Evolutionary conservation across 202 grass and related monocot species (phyloP), one percentile per base, ranked within the genome.

Genomic region (Eragrostis tef): DNA sequence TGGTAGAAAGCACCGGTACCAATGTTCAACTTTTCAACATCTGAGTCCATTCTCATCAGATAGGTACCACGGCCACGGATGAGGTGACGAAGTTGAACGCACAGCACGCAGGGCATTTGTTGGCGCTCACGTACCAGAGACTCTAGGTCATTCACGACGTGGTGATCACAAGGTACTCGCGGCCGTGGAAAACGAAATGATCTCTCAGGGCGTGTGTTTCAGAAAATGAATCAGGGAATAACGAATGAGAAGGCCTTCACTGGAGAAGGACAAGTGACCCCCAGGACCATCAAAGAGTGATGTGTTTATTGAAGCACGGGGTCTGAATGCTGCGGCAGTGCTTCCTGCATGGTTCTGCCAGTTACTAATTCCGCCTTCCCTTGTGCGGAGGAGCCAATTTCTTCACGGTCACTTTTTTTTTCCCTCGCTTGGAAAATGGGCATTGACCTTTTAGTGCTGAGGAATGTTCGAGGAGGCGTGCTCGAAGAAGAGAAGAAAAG

Each of bases 221-320:
- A n/a, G n/a, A n/a, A n/a, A n/a, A n/a, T n/a, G n/a, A n/a, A n/a
- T n/a, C n/a, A n/a, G n/a, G n/a, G n/a, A n/a, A n/a, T n/a, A n/a
- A n/a, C n/a, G n/a, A n/a, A n/a, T 8, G 79, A 21, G 16, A 31
- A 22, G 15, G 19, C 13, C 12, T 50, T 63, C 26, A 74, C 16
- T 45, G 10, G 45, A 22, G 42, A n/a, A 51, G n/a, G 27, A 4
- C 34, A 39, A 39, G 34, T 39, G 26, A 15, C 10, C 19, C 16
- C 42, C 13, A 67, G 47, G 29, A 7, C 3, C 29, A 31, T 79
- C 63, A 25, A 41, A n/a, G n/a, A n/a, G n/a, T n/a, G 78, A 29
- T 14, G 19, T 27, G 71, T 70, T 64, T 56, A 82, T 27, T 27
- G 67, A 36, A n/a, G 45, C 67, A 72, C 67, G 54, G 17, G 50